Base-by-base conservation (phyloP, 2,329 filamentous ascomycete genomes). In the Onygena corvina region DNA sequence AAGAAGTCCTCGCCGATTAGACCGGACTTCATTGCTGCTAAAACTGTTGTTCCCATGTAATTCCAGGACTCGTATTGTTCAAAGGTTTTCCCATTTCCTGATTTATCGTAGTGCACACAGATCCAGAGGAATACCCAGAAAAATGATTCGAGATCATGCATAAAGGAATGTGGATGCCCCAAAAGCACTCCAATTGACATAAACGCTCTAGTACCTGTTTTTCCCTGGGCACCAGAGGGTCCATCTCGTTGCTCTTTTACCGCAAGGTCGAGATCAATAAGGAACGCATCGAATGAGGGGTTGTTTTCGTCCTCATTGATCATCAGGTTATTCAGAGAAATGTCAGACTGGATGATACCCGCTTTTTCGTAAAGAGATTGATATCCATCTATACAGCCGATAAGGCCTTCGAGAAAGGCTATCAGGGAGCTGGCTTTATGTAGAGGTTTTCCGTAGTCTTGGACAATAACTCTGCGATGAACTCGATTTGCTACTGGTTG, bases 61-160 rank as follows among this genome's bases (percentile, higher is more conserved):
- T 31, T 31, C 30, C 30, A 31, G 7, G n/a, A 7, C 7, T 31
- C 30, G 30, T 31, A 31, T 7, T n/a, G 30, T 8, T n/a, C 30
- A 8, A 8, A n/a, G 27, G 21, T 34, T 57, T 18, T 47, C 27
- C 50, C 49, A 30, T 59, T 47, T 20, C 52, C 48, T 23, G 58
- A 57, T 9, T 60, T 61, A 12, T 65, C 49, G 49, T 64, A 70
- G 55, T 73, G 64, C 47, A 71, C 63, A 50, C 64, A 71, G 54
- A 72, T 68, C 69, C 63, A 74, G 52, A 74, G 69, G 0, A 72
- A 55, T 2, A 73, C 66, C 70, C 60, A 74, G 57, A 72, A 74
- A 52, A 74, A 73, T 2, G 67, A 75, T 55, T 74, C 67, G 7
- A 72, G 62, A 52, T 74, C 66, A 54, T 75, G 66, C 61, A 72